A percentile compares a stretch with the other conserved stretches of the same genome.
These are phyloP conservation scores for Agaricales sp. DNA, from an alignment of 1,284 basidiomycete species.

Conservation along the genomic window DNA sequence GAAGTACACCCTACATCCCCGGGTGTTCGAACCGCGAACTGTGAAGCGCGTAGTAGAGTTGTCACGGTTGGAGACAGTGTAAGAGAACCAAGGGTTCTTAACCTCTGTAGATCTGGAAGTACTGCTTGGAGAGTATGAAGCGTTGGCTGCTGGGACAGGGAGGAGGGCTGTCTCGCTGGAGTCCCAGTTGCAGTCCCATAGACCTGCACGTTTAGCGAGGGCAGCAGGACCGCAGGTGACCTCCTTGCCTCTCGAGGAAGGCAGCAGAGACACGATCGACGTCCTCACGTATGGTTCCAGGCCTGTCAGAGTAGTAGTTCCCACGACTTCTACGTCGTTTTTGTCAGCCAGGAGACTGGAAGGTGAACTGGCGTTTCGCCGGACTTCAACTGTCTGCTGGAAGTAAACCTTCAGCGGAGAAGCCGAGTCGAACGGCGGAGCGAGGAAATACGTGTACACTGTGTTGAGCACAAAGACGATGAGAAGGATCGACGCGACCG, in stretches of 20 bases:
- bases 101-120: too few relatives aligned
- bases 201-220: neutral
- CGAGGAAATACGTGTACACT: constrained; percentile 30
- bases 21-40: constrained; percentile 48
- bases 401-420: constrained; percentile 63
- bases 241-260: constrained; percentile 4
- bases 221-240: neutral
- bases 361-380: neutral
- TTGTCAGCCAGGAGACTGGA: too few relatives aligned
- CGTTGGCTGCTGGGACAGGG: constrained; percentile 16
- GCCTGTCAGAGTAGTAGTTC: constrained; percentile 15
- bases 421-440: constrained; percentile 52
- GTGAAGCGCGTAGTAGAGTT: constrained; percentile 30
- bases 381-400: constrained; percentile 44
- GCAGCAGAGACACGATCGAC: constrained; percentile 12
- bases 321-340: constrained; percentile 10
- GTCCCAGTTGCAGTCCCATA: constrained; percentile 12
- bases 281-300: constrained; percentile 8
- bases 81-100: constrained; percentile 21
- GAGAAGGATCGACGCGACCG: constrained; percentile 30
- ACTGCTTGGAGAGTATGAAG: too few relatives aligned
- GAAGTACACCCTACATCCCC: constrained; percentile 54
- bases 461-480: constrained; percentile 34
- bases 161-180: constrained; percentile 36
- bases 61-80: constrained; percentile 25